Evolutionary conservation across 805 yeast species (phyloP), one percentile per base, ranked within the genome.

Genomic region (Candida endomychidarum): DNA sequence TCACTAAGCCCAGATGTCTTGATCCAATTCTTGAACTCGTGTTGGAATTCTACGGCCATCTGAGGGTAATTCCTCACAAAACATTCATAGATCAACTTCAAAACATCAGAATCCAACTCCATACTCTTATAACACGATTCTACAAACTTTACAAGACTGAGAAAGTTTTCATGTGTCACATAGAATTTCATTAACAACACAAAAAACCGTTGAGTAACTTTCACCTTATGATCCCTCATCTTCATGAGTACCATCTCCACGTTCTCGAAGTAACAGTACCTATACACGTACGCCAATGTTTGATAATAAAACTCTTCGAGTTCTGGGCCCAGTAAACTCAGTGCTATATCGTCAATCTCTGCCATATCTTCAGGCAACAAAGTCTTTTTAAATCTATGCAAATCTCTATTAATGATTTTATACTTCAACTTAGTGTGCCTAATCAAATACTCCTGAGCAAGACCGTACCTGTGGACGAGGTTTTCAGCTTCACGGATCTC

Each of bases 51-150:
- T 8, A 37, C 47, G 0, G 65, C 63, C 16, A 54, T 48, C 34
- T 62, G 54, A 1, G 72, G 71, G 38, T 62, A 68, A 1, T 65
- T 51, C 20, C 47, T 46, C 6, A 67, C 52, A 45, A 65, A 67
- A 2, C 64, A 47, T 10, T 63, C 57, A 37, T 55, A 65, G 1
- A 48, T 28, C 9, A 35, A 26, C 20, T 48, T 48, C n/a, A 62
- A 41, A 34, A 50, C 60, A 5, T 49, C 43, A 11, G 51, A 51
- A 31, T 57, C 53, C 39, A 58, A 63, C 10, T 32, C 41, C n/a
- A 49, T 19, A 16, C 18, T 22, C 14, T 32, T 14, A 12, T 22
- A 18, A 20, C 40, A 45, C 3, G 42, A 20, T 18, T 52, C 33
- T 31, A 64, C 33, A 40, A 58, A 60, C 38, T 53, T 49, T n/a